Base-by-base conservation (phyloP, 768 basidiomycete species). In the Hygrocybe coccinea region DNA sequence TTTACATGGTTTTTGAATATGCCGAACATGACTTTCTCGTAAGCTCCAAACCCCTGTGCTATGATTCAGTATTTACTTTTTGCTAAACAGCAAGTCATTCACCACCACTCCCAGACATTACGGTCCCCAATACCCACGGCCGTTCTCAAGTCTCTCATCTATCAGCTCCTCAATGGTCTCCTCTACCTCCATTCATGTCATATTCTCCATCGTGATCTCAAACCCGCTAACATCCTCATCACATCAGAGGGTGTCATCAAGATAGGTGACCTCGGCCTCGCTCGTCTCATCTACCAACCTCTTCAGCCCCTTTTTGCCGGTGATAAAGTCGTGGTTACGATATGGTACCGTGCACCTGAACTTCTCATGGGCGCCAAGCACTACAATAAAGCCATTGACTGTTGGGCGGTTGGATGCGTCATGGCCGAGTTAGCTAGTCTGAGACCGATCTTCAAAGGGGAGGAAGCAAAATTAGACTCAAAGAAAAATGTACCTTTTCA, bases 1-100 rank as follows among this genome's bases (percentile, higher is more conserved):
- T 99, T 59, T 97, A 94, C 69, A 97, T 99, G 92, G 94, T 98
- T 12, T 98, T 99, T 61, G 95, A 98, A 62, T 99, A 97, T 63
- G 95, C 95, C 5, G 97, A 98, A 65, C 97, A 99, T 65, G 97
- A 99, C 71, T 97, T 98, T 67, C 79, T 98, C 47, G 95, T 93
- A 58, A 56, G 90, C 73, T 5, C n/a, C 22, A 22, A 29, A 5
- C 36, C 25, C 2, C n/a, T 22, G 12, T 4, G 2, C 39, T 53
- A 14, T 22, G 45, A 24, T 29, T 43, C 12, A 24, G 22, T 48
- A 44, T 39, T 21, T 37, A 37, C n/a, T n/a, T 44, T 41, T 54
- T 41, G 25, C 3, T 24, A 36, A 47, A 33, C 59, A 97, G 91
- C 97, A 99, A 93, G 87, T 99, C 48, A 99, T 99, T 44, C 97